Conservation (phyloP, 352 stramenopile species). For the Stephanocyclus meneghinianus region DNA sequence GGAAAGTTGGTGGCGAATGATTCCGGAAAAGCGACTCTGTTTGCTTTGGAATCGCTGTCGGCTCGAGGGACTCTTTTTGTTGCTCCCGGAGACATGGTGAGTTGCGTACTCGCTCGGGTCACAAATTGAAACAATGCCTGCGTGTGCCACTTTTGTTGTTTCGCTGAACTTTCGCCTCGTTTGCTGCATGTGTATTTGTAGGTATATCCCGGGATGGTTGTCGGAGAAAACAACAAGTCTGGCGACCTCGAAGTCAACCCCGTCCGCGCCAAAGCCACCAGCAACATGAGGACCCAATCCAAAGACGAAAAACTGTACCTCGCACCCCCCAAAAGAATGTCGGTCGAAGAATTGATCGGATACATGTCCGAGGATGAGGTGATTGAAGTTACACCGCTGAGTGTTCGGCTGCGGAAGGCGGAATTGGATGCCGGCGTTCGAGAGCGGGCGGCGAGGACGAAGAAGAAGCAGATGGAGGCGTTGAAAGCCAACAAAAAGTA, state of each 20-base stretch:
- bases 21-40: constrained; percentile 84
- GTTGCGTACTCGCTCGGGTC: not conserved
- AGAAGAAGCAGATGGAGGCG: constrained; percentile 61
- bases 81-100: constrained; percentile 86
- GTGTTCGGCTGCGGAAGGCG: constrained; percentile 90
- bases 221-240: constrained; percentile 92
- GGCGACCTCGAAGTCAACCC: constrained; percentile 97
- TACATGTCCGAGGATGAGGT: constrained; percentile 98
- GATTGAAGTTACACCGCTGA: constrained; percentile 94
- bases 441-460: constrained; percentile 51
- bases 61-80: constrained; percentile 95
- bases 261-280: constrained; percentile 95
- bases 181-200: not conserved
- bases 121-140: too few species aligned
- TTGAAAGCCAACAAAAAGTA: constrained; percentile 9
- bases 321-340: constrained; percentile 89
- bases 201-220: constrained; percentile 96
- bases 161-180: too few species aligned
- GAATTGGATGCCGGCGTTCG: constrained; percentile 82
- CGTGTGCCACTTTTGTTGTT: too few species aligned
- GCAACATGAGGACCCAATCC: constrained; percentile 92
- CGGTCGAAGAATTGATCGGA: constrained; percentile 95
- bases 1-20: constrained; percentile 86
- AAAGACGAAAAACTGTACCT: constrained; percentile 96
- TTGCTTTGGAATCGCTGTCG: constrained; percentile 90